These are phyloP conservation scores for Comarum palustre DNA, from an alignment of 306 rosid genomes.

Conservation along the genomic window DNA sequence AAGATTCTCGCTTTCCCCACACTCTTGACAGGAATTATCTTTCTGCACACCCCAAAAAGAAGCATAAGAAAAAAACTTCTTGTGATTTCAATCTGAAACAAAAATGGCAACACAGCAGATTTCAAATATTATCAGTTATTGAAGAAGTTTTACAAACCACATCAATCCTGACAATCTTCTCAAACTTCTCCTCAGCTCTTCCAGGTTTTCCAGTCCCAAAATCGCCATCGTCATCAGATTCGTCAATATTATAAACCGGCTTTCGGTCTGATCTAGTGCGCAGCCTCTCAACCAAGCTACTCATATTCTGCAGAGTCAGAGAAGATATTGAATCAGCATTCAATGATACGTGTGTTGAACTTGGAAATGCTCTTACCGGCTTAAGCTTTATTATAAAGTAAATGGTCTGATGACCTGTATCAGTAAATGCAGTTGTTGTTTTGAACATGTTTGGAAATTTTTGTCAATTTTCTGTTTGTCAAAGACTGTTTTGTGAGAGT, in stretches of 20 bases:
- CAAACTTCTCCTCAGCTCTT: conserved; percentile 53
- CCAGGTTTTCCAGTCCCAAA: conserved; percentile 54
- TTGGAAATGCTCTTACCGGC: background rate
- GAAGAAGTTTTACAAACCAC: conserved; percentile 37
- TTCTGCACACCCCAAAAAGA: conserved; percentile 42
- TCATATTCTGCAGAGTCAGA: conserved; percentile 58
- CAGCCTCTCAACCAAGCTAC: conserved; percentile 98
- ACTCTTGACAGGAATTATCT: conserved; percentile 90
- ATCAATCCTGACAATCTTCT: conserved; percentile 75
- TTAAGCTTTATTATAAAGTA: background rate
- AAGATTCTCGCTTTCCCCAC: conserved; percentile 81
- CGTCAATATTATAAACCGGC: conserved; percentile 81
- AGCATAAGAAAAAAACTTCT: background rate
- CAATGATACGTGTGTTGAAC: background rate
- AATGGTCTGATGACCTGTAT: background rate
- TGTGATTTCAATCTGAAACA: background rate
- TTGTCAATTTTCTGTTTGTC: background rate
- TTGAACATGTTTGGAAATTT: background rate
- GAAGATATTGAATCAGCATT: conserved; percentile 16
- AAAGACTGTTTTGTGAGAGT: background rate
- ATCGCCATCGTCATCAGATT: conserved; percentile 89
- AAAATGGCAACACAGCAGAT: background rate
- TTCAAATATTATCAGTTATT: background rate
- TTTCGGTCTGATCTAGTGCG: conserved; percentile 92
- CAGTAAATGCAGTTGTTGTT: background rate